A percentile compares a stretch with the other conserved stretches of the same genome.
Evolutionary conservation across 495 filamentous ascomycete species (phyloP).

Genomic region (Pseudomonodictys pantanalensis): DNA sequence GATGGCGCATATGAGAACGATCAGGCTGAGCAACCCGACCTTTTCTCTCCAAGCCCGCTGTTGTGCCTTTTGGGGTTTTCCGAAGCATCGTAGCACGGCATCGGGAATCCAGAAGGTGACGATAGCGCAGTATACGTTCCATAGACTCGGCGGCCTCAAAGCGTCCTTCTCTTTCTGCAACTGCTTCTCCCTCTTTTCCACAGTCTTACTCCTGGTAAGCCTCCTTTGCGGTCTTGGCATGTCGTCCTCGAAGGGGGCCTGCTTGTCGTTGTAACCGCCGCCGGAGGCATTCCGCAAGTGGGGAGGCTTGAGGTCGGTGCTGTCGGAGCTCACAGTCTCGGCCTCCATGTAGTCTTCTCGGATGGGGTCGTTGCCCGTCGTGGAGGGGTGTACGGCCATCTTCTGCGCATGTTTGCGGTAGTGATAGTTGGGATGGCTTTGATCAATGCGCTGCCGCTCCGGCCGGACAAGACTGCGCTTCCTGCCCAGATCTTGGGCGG

Average conservation of each 20-base stretch:
- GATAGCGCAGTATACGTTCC: constrained; percentile 91
- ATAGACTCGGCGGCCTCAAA: constrained; percentile 77
- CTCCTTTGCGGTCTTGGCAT: constrained; percentile 44
- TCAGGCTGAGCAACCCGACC: constrained; percentile 94
- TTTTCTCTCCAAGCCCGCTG: constrained; percentile 97
- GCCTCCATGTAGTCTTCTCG: constrained; percentile 64
- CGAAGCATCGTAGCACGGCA: constrained; percentile 77
- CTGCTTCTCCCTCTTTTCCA: constrained; percentile 58
- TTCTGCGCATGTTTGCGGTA: constrained; percentile 88
- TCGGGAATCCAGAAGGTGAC: constrained; percentile 95
- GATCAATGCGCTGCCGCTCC: constrained; percentile 76
- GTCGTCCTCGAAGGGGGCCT: constrained; percentile 41
- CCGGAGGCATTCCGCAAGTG: constrained; percentile 27
- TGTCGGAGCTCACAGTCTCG: constrained; percentile 55
- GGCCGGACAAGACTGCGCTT: constrained; percentile 86
- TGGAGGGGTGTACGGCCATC: constrained; percentile 83
- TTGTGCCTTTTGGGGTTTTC: constrained; percentile 82
- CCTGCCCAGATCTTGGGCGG: constrained; percentile 52
- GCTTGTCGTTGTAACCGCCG: constrained; percentile 35
- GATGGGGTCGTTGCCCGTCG: constrained; percentile 86
- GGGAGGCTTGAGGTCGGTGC: constrained; percentile 51
- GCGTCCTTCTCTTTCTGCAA: constrained; percentile 64
- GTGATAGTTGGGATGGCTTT: constrained; percentile 87
- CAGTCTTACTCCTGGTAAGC: constrained; percentile 49
- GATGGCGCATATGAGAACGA: constrained; percentile 78